Percentiles rank a stretch among this genome's conserved stretches.
Evolutionary conservation across 371 early-diverging fungal species (phyloP).

Genomic region (Syncephalastrum monosporum): DNA sequence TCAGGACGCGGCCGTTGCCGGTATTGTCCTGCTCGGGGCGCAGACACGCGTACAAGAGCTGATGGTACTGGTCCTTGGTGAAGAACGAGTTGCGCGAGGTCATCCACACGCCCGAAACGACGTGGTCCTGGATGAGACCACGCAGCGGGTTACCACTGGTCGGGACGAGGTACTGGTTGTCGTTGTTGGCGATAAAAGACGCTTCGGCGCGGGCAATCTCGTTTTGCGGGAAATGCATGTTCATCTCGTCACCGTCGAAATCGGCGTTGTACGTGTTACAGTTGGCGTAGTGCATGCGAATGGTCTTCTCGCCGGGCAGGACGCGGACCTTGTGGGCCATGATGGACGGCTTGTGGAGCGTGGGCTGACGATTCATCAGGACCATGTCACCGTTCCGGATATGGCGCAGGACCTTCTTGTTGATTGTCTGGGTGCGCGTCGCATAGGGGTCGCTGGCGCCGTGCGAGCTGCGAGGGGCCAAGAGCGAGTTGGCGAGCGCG

Average conservation of each 20-base stretch:
- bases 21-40: constrained; percentile 73
- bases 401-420: constrained; percentile 98
- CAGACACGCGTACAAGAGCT: constrained; percentile 87
- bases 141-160: constrained; percentile 98
- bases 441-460: constrained; percentile 53
- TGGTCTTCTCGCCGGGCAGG: constrained; percentile 97
- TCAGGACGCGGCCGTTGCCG: constrained; percentile 74
- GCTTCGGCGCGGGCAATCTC: constrained; percentile 97
- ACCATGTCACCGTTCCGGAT: constrained; percentile 97
- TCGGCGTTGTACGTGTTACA: constrained; percentile 99
- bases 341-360: constrained; percentile 99
- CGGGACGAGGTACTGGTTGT: constrained; percentile 97
- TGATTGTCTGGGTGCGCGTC: constrained; percentile 66
- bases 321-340: constrained; percentile 99
- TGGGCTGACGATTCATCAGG: constrained; percentile 99
- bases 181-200: constrained; percentile 92
- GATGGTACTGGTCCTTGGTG: constrained; percentile 89
- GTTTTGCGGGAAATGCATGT: constrained; percentile 99
- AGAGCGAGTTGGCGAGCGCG: constrained; percentile 94
- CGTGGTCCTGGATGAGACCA: constrained; percentile 99
- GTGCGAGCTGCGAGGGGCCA: constrained; percentile 76
- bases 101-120: constrained; percentile 96
- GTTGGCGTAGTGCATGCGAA: constrained; percentile 99
- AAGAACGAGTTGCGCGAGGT: constrained; percentile 91
- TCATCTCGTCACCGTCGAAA: constrained; percentile 99